Conservation (phyloP, 768 basidiomycete species). For the Pleurotus ostreatus region DNA sequence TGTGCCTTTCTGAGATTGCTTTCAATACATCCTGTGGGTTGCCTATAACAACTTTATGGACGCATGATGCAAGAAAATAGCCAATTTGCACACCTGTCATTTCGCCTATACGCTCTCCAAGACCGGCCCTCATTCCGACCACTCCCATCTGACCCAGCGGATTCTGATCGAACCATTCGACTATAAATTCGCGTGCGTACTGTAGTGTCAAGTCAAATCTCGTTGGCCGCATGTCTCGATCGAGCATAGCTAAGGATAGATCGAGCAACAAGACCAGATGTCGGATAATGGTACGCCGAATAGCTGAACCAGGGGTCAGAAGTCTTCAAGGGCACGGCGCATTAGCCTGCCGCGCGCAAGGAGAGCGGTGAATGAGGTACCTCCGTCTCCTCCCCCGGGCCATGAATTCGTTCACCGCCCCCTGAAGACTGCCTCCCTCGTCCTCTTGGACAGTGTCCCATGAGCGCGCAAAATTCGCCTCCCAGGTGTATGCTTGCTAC, state of each 20-base stretch:
- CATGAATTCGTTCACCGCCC: constrained; percentile 85
- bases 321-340: constrained; percentile 39
- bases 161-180: constrained; percentile 99
- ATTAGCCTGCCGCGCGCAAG: constrained; percentile 3
- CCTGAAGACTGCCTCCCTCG: constrained; percentile 85
- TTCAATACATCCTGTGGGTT: constrained; percentile 97
- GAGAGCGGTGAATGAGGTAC: constrained; percentile 34
- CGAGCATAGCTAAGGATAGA: constrained; percentile 87
- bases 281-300: constrained; percentile 93
- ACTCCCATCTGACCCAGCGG: constrained; percentile 95
- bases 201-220: constrained; percentile 89
- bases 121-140: constrained; percentile 86
- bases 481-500: constrained; percentile 91
- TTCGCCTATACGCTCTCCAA: constrained; percentile 87
- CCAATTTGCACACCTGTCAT: constrained; percentile 74
- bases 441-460: constrained; percentile 99
- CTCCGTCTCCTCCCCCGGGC: constrained; percentile 81
- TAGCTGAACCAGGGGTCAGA: constrained; percentile 77
- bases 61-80: constrained; percentile 6
- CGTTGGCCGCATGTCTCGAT: constrained; percentile 93
- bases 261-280: constrained; percentile 93
- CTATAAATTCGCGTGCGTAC: constrained; percentile 87
- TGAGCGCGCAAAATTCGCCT: constrained; percentile 87
- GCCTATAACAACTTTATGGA: constrained; percentile 39
- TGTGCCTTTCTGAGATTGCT: constrained; percentile 79